Evolutionary conservation across 257 asterid species (phyloP), one percentile per base, ranked within the genome.

Genomic region (Rubia yunnanensis): DNA sequence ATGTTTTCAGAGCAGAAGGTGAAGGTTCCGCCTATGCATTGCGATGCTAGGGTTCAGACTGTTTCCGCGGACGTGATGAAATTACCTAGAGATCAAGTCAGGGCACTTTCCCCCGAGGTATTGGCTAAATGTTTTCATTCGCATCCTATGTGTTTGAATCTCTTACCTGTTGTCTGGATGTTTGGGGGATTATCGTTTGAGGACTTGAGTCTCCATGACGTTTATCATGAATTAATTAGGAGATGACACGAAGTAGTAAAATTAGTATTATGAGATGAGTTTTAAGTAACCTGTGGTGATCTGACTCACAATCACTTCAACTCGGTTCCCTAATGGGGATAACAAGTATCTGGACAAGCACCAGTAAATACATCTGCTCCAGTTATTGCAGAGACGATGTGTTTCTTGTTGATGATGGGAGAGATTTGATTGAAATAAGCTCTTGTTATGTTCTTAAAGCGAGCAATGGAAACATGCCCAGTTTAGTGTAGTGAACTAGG

Each of bases 1-100:
- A 23, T 75, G 52, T 78, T 15, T 80, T 86, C 83, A 81, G 88
- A 77, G 83, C 95, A 91, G 98, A 86, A 85, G 82, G 96, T 88
- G 82, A 91, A 85, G 81, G 94, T 91, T 67, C 98, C 98, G 1
- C 72, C 90, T 1, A 78, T 50, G 78, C 82, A 82, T 70, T 91
- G 98, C 72, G 98, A 91, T 76, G 76, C 81, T 24, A 83, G 98
- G 79, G 96, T 91, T 24, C 82, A 79, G 77, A 91, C 96, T 38
- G 77, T 88, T 69, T 84, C 85, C 72, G 94, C 81, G 48, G 90
- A 91, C 82, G 94, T 78, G 56, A 81, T 86, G 83, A 85, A 77
- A 61, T 74, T 85, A 17, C 70, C 88, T 22, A 80, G 69, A 67
- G 79, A 81, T 32, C 73, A 91, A 77, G 72, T 86, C 55, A 85